Evolutionary conservation across 2,329 filamentous ascomycete species (phyloP).

Genomic region (Pseudofabraea citricarpa): DNA sequence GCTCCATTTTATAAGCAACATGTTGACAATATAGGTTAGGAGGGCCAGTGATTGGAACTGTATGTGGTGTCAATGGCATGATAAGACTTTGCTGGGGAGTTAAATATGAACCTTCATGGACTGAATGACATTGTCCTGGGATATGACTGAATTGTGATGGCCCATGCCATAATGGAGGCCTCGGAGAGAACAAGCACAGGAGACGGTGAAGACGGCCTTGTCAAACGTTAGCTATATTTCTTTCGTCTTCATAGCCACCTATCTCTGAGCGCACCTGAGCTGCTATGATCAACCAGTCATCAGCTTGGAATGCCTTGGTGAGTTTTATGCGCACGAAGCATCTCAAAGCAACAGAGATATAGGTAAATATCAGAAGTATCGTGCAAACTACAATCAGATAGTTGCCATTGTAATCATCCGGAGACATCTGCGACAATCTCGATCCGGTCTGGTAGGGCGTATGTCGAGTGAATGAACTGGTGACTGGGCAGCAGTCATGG

Average conservation of each 20-base stretch:
- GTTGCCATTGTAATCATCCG: conserved; percentile 9
- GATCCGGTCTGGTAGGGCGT: neutral
- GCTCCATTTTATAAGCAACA: conserved; percentile 15
- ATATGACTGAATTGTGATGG: conserved; percentile 9
- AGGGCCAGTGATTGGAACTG: conserved; percentile 39
- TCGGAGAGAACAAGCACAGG: conserved; percentile 9
- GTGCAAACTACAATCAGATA: conserved; percentile 4
- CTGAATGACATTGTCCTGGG: conserved; percentile 5
- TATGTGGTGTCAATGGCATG: too few relatives aligned
- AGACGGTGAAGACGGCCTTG: conserved; percentile 12
- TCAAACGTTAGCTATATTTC: neutral
- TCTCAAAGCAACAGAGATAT: conserved; percentile 9
- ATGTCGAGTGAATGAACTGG: too few relatives aligned
- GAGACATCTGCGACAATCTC: neutral
- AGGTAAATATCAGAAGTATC: conserved; percentile 10
- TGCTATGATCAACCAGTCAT: conserved; percentile 15
- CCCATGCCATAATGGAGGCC: conserved; percentile 16
- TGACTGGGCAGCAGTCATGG: too few relatives aligned
- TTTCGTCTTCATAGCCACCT: neutral
- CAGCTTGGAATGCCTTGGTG: conserved; percentile 11
- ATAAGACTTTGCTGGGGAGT: neutral
- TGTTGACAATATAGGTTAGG: conserved; percentile 12
- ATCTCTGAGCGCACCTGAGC: conserved; percentile 7
- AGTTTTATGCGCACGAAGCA: conserved; percentile 11
- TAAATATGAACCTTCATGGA: conserved; percentile 9